Percentiles rank a stretch among this genome's conserved stretches.
Evolutionary conservation across 441 rosid genomes (phyloP).

Genomic region (Populus tomentosa): DNA sequence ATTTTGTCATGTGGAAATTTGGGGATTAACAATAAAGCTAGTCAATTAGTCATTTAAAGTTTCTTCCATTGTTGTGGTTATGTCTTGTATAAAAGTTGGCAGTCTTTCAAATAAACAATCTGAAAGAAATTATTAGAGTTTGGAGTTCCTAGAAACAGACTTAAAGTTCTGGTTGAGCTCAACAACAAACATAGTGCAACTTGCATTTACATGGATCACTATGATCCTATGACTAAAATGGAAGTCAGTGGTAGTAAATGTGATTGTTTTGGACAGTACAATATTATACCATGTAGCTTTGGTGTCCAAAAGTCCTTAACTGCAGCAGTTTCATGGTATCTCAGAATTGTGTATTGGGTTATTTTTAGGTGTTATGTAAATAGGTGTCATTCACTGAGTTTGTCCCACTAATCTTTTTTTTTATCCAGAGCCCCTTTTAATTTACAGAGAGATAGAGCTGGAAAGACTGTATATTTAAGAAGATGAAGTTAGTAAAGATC

Average conservation of each 20-base stretch:
- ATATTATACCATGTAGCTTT: not conserved
- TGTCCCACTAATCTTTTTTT: not conserved
- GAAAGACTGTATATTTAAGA: not conserved
- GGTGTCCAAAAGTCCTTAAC: not conserved
- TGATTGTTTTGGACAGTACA: not conserved
- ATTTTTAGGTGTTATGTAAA: not conserved
- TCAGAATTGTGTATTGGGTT: not conserved
- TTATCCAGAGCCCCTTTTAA: not conserved
- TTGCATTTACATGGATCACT: not conserved
- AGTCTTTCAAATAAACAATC: not conserved
- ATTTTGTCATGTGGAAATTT: not conserved
- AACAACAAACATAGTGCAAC: not conserved
- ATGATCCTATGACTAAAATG: not conserved
- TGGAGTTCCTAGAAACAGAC: not conserved
- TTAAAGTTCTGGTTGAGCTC: not conserved
- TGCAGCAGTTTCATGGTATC: not conserved
- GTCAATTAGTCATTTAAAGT: not conserved
- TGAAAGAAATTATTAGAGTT: too few relatives aligned
- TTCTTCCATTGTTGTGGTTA: not conserved
- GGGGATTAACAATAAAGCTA: not conserved
- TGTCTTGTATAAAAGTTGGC: not conserved
- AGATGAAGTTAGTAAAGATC: not conserved
- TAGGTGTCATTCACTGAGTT: not conserved
- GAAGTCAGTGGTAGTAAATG: not conserved
- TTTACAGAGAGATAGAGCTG: too few relatives aligned